Percentiles rank a stretch among this genome's conserved stretches.
These are phyloP conservation scores for Malus hybrid DNA, from an alignment of 331 rosid species.

Conservation along the genomic window DNA sequence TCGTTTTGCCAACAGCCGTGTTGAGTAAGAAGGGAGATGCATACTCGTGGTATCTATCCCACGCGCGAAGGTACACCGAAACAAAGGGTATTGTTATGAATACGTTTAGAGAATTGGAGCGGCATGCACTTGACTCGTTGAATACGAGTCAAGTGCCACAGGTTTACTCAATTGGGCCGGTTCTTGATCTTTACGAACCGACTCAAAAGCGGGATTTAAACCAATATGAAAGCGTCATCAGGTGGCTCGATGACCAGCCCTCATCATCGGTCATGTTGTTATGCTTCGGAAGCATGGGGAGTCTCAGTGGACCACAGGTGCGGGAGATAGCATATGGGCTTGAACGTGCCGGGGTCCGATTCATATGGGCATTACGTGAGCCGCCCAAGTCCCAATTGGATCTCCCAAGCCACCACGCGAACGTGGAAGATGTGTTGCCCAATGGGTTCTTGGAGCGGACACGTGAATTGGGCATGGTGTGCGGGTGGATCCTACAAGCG, in stretches of 20 bases:
- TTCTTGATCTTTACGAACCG: not conserved
- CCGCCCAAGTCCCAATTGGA: not conserved
- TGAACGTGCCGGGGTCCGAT: slow-evolving; percentile 1
- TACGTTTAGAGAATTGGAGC: slow-evolving; percentile 15
- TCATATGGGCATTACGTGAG: slow-evolving; percentile 13
- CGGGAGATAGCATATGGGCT: slow-evolving; percentile 18
- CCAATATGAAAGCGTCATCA: not conserved
- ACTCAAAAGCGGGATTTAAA: not conserved
- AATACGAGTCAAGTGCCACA: not conserved
- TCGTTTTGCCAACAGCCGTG: not conserved
- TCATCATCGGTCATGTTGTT: slow-evolving; percentile 8
- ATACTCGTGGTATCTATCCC: not conserved
- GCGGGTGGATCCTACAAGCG: slow-evolving; percentile 3
- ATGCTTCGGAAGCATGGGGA: slow-evolving; percentile 18
- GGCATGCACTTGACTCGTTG: not conserved
- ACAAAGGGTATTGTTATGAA: slow-evolving; percentile 18
- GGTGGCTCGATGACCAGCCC: slow-evolving; percentile 17
- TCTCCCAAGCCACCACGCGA: not conserved
- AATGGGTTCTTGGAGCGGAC: not conserved
- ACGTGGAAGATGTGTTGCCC: not conserved
- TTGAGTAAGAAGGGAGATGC: not conserved
- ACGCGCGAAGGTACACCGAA: slow-evolving; percentile 4
- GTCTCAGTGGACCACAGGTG: slow-evolving; percentile 8
- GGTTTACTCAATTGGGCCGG: slow-evolving; percentile 8
- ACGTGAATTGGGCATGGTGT: not conserved